A percentile compares a stretch with the other conserved stretches of the same genome.
These are phyloP conservation scores for Aspergillus neotritici DNA, from an alignment of 2,329 filamentous ascomycete species.

Conservation along the genomic window DNA sequence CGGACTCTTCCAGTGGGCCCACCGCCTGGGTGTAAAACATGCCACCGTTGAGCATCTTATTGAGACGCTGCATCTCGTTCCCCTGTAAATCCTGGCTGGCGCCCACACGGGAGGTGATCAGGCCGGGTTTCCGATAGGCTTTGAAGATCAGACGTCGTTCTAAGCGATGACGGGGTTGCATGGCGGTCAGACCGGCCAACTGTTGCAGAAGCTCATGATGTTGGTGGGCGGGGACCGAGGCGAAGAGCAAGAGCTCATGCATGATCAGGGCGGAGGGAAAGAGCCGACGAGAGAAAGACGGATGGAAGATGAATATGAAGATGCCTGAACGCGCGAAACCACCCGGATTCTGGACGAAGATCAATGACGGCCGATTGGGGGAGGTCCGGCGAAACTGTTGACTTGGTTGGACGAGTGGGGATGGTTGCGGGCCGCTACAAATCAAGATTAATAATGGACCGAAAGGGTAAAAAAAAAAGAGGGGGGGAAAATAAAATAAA, in stretches of 20 bases:
- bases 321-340: too few relatives aligned
- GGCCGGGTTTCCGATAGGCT: constrained; percentile 45
- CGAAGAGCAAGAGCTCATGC: constrained; percentile 60
- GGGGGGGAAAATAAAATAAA: too few relatives aligned
- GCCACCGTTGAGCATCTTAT: constrained; percentile 45
- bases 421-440: too few relatives aligned
- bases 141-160: constrained; percentile 57
- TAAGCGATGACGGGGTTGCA: constrained; percentile 52
- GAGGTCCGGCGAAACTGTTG: too few relatives aligned
- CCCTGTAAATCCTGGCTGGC: constrained; percentile 43
- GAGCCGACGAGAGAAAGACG: background rate
- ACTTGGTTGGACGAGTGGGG: too few relatives aligned
- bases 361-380: too few relatives aligned
- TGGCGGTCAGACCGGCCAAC: constrained; percentile 55
- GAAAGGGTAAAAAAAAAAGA: too few relatives aligned
- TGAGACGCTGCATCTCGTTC: constrained; percentile 40
- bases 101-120: constrained; percentile 36
- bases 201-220: constrained; percentile 58
- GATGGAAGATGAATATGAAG: background rate
- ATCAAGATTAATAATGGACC: too few relatives aligned
- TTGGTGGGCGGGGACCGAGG: constrained; percentile 51
- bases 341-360: too few relatives aligned
- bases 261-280: constrained; percentile 33
- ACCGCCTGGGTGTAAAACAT: constrained; percentile 53
- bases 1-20: constrained; percentile 36